Conservation (phyloP, 2,329 filamentous ascomycete genomes). For the Cladosporium cucumerinum region DNA sequence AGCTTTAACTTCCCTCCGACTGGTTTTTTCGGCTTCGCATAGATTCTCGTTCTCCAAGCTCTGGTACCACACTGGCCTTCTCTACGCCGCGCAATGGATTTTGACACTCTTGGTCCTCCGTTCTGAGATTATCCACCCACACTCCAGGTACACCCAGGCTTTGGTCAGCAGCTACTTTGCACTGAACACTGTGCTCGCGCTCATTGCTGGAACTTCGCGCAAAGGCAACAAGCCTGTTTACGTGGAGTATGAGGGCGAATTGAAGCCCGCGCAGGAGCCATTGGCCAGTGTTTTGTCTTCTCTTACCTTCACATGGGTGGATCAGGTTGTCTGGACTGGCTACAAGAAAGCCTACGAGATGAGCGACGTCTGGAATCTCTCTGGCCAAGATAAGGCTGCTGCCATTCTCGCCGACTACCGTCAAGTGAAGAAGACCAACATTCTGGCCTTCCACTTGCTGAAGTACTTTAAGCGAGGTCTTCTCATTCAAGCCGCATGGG, state of each 20-base stretch:
- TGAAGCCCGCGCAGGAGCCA: constrained; percentile 83
- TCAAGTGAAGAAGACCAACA: constrained; percentile 75
- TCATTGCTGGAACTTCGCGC: constrained; percentile 74
- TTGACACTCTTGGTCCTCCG: constrained; percentile 75
- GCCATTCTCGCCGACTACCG: constrained; percentile 77
- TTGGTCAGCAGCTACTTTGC: constrained; percentile 72
- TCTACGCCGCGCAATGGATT: constrained; percentile 82
- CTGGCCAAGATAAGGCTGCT: constrained; percentile 83
- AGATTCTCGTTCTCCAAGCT: constrained; percentile 67
- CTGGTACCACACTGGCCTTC: constrained; percentile 87
- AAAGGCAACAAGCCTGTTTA: constrained; percentile 89
- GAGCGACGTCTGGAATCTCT: constrained; percentile 84
- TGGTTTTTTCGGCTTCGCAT: constrained; percentile 59
- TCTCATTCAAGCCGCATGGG: constrained; percentile 75
- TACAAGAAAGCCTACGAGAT: constrained; percentile 83
- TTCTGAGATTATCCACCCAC: constrained; percentile 76
- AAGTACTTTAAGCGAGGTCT: constrained; percentile 78
- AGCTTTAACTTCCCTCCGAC: constrained; percentile 66
- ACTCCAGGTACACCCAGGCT: constrained; percentile 58
- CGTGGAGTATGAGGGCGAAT: constrained; percentile 81
- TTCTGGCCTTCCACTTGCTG: constrained; percentile 74
- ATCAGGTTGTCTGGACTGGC: constrained; percentile 82
- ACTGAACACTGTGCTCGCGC: constrained; percentile 69
- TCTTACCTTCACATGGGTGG: constrained; percentile 86
- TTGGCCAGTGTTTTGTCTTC: constrained; percentile 85